Evolutionary conservation across 768 basidiomycete species (phyloP).

Genomic region (Gloeostereum incarnatum): DNA sequence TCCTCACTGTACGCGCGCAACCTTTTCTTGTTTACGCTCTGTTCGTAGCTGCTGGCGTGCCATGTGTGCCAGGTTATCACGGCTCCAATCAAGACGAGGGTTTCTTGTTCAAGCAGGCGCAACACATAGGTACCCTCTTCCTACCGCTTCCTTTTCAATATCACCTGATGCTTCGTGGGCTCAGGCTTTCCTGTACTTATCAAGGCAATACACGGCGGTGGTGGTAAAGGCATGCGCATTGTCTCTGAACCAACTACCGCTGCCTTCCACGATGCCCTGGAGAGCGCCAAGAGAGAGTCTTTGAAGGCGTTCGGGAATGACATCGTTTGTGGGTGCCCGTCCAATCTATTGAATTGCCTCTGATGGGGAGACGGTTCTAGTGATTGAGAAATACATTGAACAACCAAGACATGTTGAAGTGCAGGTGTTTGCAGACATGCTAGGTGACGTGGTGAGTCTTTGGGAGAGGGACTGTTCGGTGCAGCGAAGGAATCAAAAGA

Average conservation of each 20-base stretch:
- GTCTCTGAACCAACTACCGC: constrained; percentile 46
- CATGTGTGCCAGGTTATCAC: constrained; percentile 93
- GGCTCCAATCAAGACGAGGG: constrained; percentile 69
- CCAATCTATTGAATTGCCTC: too few relatives aligned
- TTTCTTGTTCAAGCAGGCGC: constrained; percentile 60
- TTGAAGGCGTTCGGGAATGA: constrained; percentile 83
- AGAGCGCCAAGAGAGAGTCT: constrained; percentile 86
- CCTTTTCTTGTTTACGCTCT: too few relatives aligned
- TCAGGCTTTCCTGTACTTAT: constrained; percentile 86
- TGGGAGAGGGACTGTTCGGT: constrained; percentile 95
- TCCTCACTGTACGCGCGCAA: constrained; percentile 1
- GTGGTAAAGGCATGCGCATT: constrained; percentile 92
- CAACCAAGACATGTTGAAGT: constrained; percentile 90
- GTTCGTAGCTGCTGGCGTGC: constrained; percentile 84
- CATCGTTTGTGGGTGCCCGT: constrained; percentile 69
- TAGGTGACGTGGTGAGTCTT: constrained; percentile 80
- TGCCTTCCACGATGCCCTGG: constrained; percentile 72
- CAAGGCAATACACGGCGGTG: constrained; percentile 94
- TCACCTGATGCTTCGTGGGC: background rate
- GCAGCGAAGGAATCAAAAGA: constrained; percentile 90
- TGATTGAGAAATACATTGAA: constrained; percentile 86
- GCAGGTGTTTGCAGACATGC: constrained; percentile 83
- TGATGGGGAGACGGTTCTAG: too few relatives aligned
- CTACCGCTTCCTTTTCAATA: background rate
- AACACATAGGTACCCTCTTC: constrained; percentile 50